phyloP scores from a whole-genome alignment of 176 grass and related monocot species.

The Thinopyrum elongatum region DNA sequence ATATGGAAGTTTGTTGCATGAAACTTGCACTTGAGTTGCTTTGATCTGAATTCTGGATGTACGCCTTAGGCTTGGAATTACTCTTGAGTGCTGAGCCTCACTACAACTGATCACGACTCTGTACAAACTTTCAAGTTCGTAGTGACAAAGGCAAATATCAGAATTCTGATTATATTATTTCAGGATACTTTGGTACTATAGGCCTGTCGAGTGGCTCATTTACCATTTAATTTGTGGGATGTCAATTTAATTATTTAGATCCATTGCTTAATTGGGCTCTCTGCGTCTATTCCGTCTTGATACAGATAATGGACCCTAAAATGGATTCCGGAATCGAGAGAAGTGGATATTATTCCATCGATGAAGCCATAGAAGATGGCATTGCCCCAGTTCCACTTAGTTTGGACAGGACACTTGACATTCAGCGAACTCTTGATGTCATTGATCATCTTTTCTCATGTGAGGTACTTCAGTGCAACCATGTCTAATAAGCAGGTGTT shows the following conservation, averaged over 20 bases:
- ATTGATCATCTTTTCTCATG: slow-evolving; percentile 98
- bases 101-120: neutral
- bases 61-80: neutral
- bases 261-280: slow-evolving; percentile 30
- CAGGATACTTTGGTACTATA: neutral
- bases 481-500: slow-evolving; percentile 12
- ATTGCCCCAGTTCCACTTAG: slow-evolving; percentile 86
- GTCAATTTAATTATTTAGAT: slow-evolving; percentile 6
- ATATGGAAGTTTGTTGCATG: neutral
- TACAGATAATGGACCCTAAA: slow-evolving; percentile 99
- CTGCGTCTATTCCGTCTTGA: neutral
- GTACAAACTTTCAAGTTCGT: neutral
- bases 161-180: neutral
- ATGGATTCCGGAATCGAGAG: slow-evolving; percentile 94
- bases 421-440: slow-evolving; percentile 77
- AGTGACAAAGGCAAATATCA: neutral
- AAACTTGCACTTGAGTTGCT: neutral
- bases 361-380: slow-evolving; percentile 94
- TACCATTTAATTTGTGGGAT: neutral
- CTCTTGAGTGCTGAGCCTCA: neutral
- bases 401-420: slow-evolving; percentile 68
- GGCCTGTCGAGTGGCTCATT: neutral
- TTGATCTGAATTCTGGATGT: neutral
- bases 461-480: slow-evolving; percentile 64
- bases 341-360: slow-evolving; percentile 71